Percentiles rank a stretch among this genome's conserved stretches.
These are phyloP conservation scores for Leccinum subrobustum DNA, from an alignment of 1,284 basidiomycete genomes.

Conservation along the genomic window DNA sequence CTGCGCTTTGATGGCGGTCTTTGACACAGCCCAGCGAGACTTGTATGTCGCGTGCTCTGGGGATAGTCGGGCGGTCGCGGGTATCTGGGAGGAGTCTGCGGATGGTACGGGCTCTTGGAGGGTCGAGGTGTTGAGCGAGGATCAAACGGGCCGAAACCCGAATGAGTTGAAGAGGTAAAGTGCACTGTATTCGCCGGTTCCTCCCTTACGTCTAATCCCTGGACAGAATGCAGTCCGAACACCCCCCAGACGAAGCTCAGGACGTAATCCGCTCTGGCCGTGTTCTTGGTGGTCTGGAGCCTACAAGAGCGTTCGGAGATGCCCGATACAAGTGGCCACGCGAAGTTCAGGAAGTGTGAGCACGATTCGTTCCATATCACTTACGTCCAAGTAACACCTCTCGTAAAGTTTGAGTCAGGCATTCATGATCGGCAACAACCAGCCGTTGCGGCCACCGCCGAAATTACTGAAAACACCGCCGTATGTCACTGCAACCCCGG, in stretches of 20 bases:
- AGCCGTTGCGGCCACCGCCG: conserved; percentile 59
- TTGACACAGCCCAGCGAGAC: conserved; percentile 80
- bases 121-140: conserved; percentile 90
- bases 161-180: conserved; percentile 72
- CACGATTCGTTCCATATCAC: conserved; percentile 8
- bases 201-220: conserved; percentile 9
- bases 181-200: not conserved
- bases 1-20: conserved; percentile 82
- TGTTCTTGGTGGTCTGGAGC: conserved; percentile 91
- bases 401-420: conserved; percentile 59
- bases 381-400: conserved; percentile 2
- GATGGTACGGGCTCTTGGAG: conserved; percentile 73
- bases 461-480: conserved; percentile 82
- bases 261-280: conserved; percentile 86
- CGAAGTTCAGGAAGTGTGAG: conserved; percentile 72
- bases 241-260: conserved; percentile 79
- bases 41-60: conserved; percentile 92
- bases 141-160: conserved; percentile 92
- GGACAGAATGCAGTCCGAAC: conserved; percentile 82
- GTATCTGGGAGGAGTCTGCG: conserved; percentile 75
- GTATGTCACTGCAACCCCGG: conserved; percentile 90
- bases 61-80: conserved; percentile 94
- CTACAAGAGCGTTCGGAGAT: conserved; percentile 94
- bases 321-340: conserved; percentile 90
- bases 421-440: conserved; percentile 62